These are phyloP conservation scores for Polyrhizophydium stewartii DNA, from an alignment of 371 early-diverging fungal species.

Conservation along the genomic window DNA sequence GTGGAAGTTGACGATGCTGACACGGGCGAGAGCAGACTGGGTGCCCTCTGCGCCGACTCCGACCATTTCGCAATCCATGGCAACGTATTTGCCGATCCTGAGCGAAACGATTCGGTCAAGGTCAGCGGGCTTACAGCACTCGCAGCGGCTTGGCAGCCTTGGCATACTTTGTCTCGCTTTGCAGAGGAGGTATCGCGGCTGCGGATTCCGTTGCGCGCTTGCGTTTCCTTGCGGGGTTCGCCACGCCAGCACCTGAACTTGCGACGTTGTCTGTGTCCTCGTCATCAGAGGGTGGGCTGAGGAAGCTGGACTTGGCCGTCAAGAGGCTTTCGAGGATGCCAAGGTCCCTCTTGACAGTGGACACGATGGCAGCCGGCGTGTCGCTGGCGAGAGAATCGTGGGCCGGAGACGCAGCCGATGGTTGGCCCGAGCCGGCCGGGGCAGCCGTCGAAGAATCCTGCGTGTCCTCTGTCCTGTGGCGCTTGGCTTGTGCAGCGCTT, in stretches of 20 bases:
- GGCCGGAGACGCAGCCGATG: too few species aligned
- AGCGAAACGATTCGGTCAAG: background rate
- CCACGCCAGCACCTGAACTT: too few species aligned
- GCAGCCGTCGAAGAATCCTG: too few species aligned
- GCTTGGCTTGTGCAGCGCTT: too few species aligned
- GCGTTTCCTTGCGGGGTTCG: too few species aligned
- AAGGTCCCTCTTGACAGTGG: background rate
- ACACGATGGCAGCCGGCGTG: too few species aligned
- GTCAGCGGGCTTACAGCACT: too few species aligned
- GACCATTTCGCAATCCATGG: slow-evolving; percentile 98
- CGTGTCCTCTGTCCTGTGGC: too few species aligned
- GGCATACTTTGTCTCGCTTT: background rate
- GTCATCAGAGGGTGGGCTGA: background rate
- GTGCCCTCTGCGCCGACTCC: slow-evolving; percentile 85
- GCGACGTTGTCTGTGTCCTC: background rate
- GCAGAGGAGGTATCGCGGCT: background rate
- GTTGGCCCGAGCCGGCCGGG: too few species aligned
- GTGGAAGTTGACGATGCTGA: slow-evolving; percentile 88
- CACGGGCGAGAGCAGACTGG: slow-evolving; percentile 82
- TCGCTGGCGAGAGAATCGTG: too few species aligned
- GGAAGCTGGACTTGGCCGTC: background rate
- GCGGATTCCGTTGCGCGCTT: too few species aligned
- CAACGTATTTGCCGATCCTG: slow-evolving; percentile 56
- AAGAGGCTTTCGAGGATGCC: background rate
- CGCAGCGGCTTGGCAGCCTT: too few species aligned